Evolutionary conservation across 2,329 filamentous ascomycete species (phyloP), one percentile per base, ranked within the genome.

Genomic region (Trichoderma citrinoviride): DNA sequence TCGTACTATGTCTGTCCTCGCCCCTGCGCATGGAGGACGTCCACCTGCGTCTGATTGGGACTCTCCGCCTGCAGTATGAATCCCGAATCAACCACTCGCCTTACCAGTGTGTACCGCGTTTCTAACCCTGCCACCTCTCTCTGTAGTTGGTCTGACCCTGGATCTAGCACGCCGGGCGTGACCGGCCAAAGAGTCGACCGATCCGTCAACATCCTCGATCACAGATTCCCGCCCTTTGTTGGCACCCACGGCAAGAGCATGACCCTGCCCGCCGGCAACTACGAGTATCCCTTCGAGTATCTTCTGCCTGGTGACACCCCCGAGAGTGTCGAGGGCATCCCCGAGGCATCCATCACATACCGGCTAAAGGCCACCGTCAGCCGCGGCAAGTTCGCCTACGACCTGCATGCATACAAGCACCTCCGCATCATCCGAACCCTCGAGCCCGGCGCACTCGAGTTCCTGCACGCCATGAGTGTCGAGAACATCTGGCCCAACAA

Each of bases 401-500:
- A 97, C 74, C 82, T 96, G 57, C 87, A 91, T 70, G 86, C 91
- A 40, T 89, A 89, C 75, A 94, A 94, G 76, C 88, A 90, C 61
- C 77, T 95, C 64, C 86, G 91, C 63, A 86, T 94, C 64, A 90
- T 94, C 65, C 86, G 91, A 64, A 94, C 91, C 0, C 80, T 93
- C 53, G 90, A 92, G 66, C 85, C 90, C 12, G 88, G 88, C 57
- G 90, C 90, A 12, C 82, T 93, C 65, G 91, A 94, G 74, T 85
- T 93, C 67, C 83, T 90, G 43, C 90, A 98, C 77, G 90, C 92
- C 54, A 95, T 97, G 92, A 92, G 91, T 68, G 93, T 98, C 68
- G 93, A 97, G 77, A 97, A 97, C 73, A 90, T 96, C 68, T 99
- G 95, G 95, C 91, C 93, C 6, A 95, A 97, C 80, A 99, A 99